Base-by-base conservation (phyloP, 2,329 filamentous ascomycete genomes). In the Exophiala spinifera region DNA sequence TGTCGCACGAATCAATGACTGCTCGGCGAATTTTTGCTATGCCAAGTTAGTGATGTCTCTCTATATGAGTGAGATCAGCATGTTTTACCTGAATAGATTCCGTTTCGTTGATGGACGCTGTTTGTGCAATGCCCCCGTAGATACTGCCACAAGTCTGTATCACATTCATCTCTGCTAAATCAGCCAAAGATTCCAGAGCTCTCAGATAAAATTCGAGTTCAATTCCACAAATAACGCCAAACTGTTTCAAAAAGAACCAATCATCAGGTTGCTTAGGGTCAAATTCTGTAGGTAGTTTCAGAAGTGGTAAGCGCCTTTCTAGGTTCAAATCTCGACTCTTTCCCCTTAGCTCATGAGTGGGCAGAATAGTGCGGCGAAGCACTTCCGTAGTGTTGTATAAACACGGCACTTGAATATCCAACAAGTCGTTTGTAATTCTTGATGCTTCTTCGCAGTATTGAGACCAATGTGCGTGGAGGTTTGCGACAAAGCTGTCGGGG, bases 161-260 rank as follows among this genome's bases (percentile, higher is more conserved):
- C 40, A 55, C 25, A 10, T 51, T 40, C 13, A n/a, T 23, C 4
- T 51, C 36, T 20, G 14, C 21, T 11, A 23, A 40, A 33, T 13
- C 23, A 17, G 17, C 23, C 28, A 55, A 23, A 17, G 39, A 23
- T 15, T n/a, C 20, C 23, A 55, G 15, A 15, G 34, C 39, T 25
- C 14, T 47, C 34, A 56, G 43, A 31, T 52, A 56, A 25, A 56
- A 56, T 4, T 17, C 25, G 40, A 28, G 10, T 44, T 56, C 33
- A 4, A 42, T 11, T 36, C 53, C 49, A 40, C 53, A 56, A 20
- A 52, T 53, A 15, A 56, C 49, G 20, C 53, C 53, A 39, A 56
- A 48, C 6, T 40, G 19, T 48, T 49, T 52, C 44, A 56, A 33
- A 40, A 56, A 56, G 19, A 37, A 52, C 53, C 53, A 56, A 43